Evolutionary conservation across 352 stramenopile genomes (phyloP), one percentile per base, ranked within the genome.

Genomic region (Chrysophaeum taylorii): DNA sequence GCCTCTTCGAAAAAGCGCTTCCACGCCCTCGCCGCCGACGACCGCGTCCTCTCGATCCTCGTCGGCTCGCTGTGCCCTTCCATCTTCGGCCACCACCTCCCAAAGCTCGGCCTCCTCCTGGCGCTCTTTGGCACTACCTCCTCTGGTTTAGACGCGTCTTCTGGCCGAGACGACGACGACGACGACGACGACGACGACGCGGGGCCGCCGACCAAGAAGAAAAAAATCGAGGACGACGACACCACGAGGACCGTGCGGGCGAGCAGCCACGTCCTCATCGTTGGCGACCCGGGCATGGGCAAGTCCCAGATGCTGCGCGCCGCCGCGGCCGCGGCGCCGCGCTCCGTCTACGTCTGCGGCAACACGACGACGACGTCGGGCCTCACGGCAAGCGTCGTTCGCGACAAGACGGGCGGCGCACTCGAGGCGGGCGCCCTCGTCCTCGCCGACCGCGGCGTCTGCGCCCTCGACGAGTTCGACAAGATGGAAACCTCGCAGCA

Each of bases 381-480:
- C 7, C 79, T 98, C 35, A 98, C 94, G 0, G 94, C 98, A 16
- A 45, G 33, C 7, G 2, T 66, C 2, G n/a, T 9, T 1, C 31
- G 57, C 18, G 57, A 66, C 31, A 33, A 33, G 7, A 96, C 97
- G 76, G 93, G 98, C 76, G 90, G 89, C 12, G 89, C 96, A 14
- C 86, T 96, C 25, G 89, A 96, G 81, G 90, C 90, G 23, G 91
- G 91, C 39, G 91, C 90, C 35, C 79, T 97, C 21, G 90, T 94
- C 9, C 79, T 98, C n/a, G 89, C 89, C 4, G 92, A 98, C 75
- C 85, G 94, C 70, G 94, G 94, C 12, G 85, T 97, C 5, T 97
- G 92, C 76, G 98, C 92, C 79, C 97, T 98, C 70, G 94, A 98
- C 74, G 94, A 98, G 78, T 96, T 98, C 70, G 94, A 98, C 78